Evolutionary conservation across 257 asterid genomes (phyloP).

Genomic region (Avicennia marina): DNA sequence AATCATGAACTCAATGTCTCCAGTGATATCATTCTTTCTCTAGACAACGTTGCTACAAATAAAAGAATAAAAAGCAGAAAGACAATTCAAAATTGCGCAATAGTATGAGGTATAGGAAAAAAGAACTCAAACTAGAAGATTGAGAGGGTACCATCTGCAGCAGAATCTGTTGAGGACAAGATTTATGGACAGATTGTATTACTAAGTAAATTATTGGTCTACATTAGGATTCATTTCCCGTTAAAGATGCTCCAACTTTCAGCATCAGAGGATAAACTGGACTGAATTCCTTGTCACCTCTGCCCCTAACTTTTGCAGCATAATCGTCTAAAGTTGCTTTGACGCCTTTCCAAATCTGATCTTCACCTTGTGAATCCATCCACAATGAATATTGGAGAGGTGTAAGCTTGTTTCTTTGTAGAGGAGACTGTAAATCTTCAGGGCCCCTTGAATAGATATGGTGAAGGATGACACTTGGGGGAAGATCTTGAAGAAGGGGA

Average conservation of each 20-base stretch:
- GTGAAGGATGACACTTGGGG: slow-evolving; percentile 81
- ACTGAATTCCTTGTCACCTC: slow-evolving; percentile 95
- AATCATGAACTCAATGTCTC: not conserved
- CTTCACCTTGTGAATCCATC: slow-evolving; percentile 97
- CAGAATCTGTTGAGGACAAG: not conserved
- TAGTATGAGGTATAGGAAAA: not conserved
- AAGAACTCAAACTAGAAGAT: not conserved
- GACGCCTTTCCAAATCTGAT: slow-evolving; percentile 92
- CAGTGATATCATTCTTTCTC: not conserved
- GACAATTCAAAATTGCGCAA: not conserved
- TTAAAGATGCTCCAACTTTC: slow-evolving; percentile 3
- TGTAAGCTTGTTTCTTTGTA: slow-evolving; percentile 80
- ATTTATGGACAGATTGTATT: slow-evolving; percentile 1
- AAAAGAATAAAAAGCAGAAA: slow-evolving; percentile 12
- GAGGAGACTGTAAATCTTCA: slow-evolving; percentile 84
- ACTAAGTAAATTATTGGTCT: not conserved
- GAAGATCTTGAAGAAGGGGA: slow-evolving; percentile 85
- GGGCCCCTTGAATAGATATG: slow-evolving; percentile 92
- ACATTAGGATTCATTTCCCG: not conserved
- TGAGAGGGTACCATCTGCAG: slow-evolving; percentile 9
- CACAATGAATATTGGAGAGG: slow-evolving; percentile 82
- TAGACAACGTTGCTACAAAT: slow-evolving; percentile 6
- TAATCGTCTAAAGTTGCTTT: slow-evolving; percentile 89
- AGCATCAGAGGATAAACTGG: slow-evolving; percentile 33
- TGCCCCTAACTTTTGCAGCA: slow-evolving; percentile 61